These are phyloP conservation scores for Cladosporium phlei DNA, from an alignment of 2,329 filamentous ascomycete genomes.

Conservation along the genomic window DNA sequence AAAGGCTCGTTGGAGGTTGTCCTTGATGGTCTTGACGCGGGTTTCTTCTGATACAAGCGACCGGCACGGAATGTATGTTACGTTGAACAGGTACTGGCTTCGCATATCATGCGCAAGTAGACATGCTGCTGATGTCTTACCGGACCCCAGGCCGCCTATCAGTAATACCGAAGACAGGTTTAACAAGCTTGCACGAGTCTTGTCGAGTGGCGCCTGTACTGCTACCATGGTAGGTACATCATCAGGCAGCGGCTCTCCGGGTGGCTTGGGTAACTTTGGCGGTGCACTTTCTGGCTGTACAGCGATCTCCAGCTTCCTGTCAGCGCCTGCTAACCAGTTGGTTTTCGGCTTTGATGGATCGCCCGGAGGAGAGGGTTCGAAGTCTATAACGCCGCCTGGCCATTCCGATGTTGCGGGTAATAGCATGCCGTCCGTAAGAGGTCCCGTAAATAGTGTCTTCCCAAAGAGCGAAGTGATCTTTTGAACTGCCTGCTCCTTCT, in stretches of 20 bases:
- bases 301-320: slow-evolving; percentile 68
- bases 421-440: slow-evolving; percentile 83
- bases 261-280: slow-evolving; percentile 49
- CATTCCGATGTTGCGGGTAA: slow-evolving; percentile 64
- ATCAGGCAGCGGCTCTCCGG: slow-evolving; percentile 51
- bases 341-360: slow-evolving; percentile 42
- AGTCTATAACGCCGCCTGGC: slow-evolving; percentile 78
- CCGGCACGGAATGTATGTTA: slow-evolving; percentile 79
- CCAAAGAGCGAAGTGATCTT: slow-evolving; percentile 69
- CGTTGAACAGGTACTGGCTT: slow-evolving; percentile 70
- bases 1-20: slow-evolving; percentile 77
- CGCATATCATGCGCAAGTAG: slow-evolving; percentile 70
- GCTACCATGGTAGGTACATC: slow-evolving; percentile 66
- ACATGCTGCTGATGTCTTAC: slow-evolving; percentile 78
- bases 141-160: slow-evolving; percentile 82
- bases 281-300: slow-evolving; percentile 71
- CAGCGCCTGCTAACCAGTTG: slow-evolving; percentile 73
- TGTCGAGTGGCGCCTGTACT: slow-evolving; percentile 70
- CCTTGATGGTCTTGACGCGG: slow-evolving; percentile 82
- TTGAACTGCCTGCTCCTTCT: slow-evolving; percentile 71
- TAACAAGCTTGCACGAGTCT: slow-evolving; percentile 69
- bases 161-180: slow-evolving; percentile 86
- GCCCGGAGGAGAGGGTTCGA: slow-evolving; percentile 57
- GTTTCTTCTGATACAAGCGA: slow-evolving; percentile 88
- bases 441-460: slow-evolving; percentile 68